Evolutionary conservation across 306 rosid species (phyloP), one percentile per base, ranked within the genome.

Genomic region (Vicia villosa): DNA sequence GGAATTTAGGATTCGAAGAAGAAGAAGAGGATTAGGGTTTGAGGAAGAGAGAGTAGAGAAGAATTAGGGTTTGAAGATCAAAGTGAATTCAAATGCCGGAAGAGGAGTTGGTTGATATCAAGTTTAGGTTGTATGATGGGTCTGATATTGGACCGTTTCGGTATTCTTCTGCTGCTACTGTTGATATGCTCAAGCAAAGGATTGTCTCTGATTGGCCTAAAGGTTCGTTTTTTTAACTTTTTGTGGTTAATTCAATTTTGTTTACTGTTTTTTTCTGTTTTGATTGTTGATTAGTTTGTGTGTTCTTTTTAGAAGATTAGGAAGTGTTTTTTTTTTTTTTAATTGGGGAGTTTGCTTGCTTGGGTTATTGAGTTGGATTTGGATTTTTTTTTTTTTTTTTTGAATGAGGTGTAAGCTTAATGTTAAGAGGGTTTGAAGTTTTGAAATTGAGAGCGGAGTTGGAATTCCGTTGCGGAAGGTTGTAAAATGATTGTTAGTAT

Each of bases 201-300:
- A 73, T 92, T 32, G 89, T 92, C 30, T 84, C 98, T 17, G 96
- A 92, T 74, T 92, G 96, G 96, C 98, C 98, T 57, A 89, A 82
- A 92, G 96, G 98, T 92, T 8, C 12, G 2, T 74, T 19, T 40
- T 30, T 61, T 6, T 19, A 13, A 15, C n/a, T 24, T 73, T 0
- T 52, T 50, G 0, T 40, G 5, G 12, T 34, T 6, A 7, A 16
- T 7, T 40, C 5, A 5, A 40, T 28, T 73, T 64, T 42, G 14
- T 8, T 54, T 61, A 9, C 14, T 19, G 2, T 42, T n/a, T 57
- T 68, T 20, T 10, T 70, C 55, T 60, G 43, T 8, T 58, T 69
- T 43, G 10, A 41, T 76, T 73, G 9, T 76, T 47, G 17, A 21
- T 62, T n/a, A 34, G 66, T 73, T 54, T 26, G 2, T 62, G 55